Base-by-base conservation (phyloP, 2,329 filamentous ascomycete species). In the Tolypocladium ovalisporum region DNA sequence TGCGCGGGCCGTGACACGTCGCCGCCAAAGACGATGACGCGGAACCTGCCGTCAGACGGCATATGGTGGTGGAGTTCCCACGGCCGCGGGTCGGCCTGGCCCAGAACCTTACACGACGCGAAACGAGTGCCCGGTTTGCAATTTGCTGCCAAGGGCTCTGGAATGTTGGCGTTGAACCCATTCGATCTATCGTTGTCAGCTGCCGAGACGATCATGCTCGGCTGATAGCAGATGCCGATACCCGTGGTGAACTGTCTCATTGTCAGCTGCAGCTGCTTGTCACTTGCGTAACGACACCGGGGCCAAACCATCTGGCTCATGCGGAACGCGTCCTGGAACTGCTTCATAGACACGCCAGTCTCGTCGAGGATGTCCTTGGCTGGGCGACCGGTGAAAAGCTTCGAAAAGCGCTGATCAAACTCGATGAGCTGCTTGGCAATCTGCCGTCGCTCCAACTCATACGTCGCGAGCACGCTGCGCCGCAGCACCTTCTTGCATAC, bases 401-500 rank as follows among this genome's bases (percentile, higher is more conserved):
- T 71, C 6, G 77, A 79, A 61, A 84, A 83, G 39, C 73, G 75
- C 58, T 81, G 79, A 63, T 86, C 83, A 59, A 86, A 85, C 8
- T 78, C 75, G 59, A 90, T 89, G 0, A 90, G 77, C 42, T 86
- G 80, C 60, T 84, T 75, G 0, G 87, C 87, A 2, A 89, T 80
- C 10, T 73, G 75, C 7, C 79, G 76, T 6, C 86, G 73, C 62
- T 84, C 81, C 2, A 62, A 62, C 52, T 79, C 71, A 59, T 84
- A 84, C 0, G 78, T 81, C 22, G 69, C 63, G 0, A 84, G 70
- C 4, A 84, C 71, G 0, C 65, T 69, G 0, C 67, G 69, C 2
- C 74, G 71, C 0, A 75, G 69, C 3, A 76, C 65, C 3, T 76
- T 76, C 56, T 77, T 78, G 29, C 71, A 65, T 0, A 78, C 77